Base-by-base conservation (phyloP, 1,284 basidiomycete genomes). In the Ganoderma sinense region DNA sequence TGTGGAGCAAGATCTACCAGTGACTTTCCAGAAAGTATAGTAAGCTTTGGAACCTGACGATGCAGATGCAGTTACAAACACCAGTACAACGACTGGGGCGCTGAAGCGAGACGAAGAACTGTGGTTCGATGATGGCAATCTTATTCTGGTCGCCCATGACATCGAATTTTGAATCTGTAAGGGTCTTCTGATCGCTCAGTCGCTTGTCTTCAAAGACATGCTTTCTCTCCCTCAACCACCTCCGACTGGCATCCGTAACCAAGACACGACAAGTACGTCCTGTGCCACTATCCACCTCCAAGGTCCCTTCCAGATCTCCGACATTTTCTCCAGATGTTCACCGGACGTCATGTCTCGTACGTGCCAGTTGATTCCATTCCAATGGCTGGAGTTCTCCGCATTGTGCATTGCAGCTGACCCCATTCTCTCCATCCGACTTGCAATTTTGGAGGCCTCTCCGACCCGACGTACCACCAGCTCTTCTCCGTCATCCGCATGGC, bases 401-500 rank as follows among this genome's bases (percentile, higher is more conserved):
- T 36, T 36, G 6, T 36, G 8, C 51, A 23, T 26, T 26, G 48
- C 20, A 1, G 36, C 11, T 8, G 8, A 18, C 33, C 36, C 1
- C 40, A 41, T 20, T 4, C 7, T 11, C 23, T 31, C 20, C 40
- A 36, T 36, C 36, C 36, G 36, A 1, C 36, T 8, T 33, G 7
- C 39, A 68, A 64, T n/a, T 48, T 59, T 23, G 64, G 59, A 16
- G 41, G 59, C 2, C 23, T 67, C 26, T 63, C 31, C 0, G 45
- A 70, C 11, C 67, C 63, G 13, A 67, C 65, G 2, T 69, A 56
- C 45, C 55, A 69, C 53, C 62, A 69, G 40, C 16, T 73, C 59
- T 69, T 68, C 29, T 66, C 71, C 7, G 39, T 64, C 55, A 62
- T 72, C 5, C 64, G 71, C 40, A 51, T 72, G 23, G 64, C 64